Base-by-base conservation (phyloP, 495 filamentous ascomycete species). In the Beverwykella pulmonaria region DNA sequence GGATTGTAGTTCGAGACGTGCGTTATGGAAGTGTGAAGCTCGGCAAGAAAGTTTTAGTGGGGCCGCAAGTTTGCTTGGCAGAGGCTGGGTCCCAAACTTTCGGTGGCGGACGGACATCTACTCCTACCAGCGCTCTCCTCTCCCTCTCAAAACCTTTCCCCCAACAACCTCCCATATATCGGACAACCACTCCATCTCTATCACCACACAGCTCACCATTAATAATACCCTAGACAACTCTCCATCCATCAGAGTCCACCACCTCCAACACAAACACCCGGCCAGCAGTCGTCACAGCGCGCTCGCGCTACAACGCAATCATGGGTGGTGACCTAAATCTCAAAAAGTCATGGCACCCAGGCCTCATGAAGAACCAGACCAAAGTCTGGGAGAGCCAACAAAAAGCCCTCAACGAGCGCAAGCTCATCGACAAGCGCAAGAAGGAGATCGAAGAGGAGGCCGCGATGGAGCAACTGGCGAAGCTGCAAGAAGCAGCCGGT, bases 331-430 rank as follows among this genome's bases (percentile, higher is more conserved):
- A 74, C 39, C 63, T 74, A 23, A 71, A 71, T 44, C 53, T 68
- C 30, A 99, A 99, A 80, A 99, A 99, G 83, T 93, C 90, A 82
- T 98, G 93, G 90, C 93, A 98, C 74, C 91, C 92, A 14, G 32
- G 53, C 41, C 36, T 71, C 9, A 9, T 27, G 6, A 54, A 53
- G 26, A 96, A 96, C 77, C 92, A 96, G 80, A 82, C 79, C 76
- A 82, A 85, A 68, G 92, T 96, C 62, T 95, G 90, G 87, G 39
- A 44, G 39, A 44, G 39, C 39, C 39, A 92, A 73, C 93, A 99
- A 73, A 87, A 94, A 74, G 89, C 94, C n/a, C 85, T 99, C 0
- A 91, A 95, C 52, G 95, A 98, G 79, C 88, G 94, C 75, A 97
- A 97, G 78, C 86, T 87, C 41, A 92, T 92, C 71, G 90, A 93